These are phyloP conservation scores for Quillaja saponaria DNA, from an alignment of 306 rosid genomes.

Conservation along the genomic window DNA sequence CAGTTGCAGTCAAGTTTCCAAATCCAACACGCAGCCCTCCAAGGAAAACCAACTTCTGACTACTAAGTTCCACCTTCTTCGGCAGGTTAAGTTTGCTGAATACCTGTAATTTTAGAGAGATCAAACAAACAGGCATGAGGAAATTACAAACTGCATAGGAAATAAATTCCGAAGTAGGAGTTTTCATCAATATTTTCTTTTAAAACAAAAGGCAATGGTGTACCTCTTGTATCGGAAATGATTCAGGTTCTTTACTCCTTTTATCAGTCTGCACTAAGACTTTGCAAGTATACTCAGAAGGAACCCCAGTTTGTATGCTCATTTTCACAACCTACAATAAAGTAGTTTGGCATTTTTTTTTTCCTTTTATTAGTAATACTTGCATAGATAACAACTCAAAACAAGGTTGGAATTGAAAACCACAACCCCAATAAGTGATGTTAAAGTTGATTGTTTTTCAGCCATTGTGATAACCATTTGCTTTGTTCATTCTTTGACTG, in stretches of 20 bases:
- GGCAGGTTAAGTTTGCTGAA: conserved; percentile 31
- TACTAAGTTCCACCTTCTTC: conserved; percentile 29
- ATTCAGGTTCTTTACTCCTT: conserved; percentile 54
- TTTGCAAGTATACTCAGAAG: conserved; percentile 72
- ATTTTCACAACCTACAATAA: conserved; percentile 59
- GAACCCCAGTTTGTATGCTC: conserved; percentile 74
- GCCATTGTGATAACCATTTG: too few relatives aligned
- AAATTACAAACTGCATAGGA: conserved; percentile 13
- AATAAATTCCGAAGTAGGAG: conserved; percentile 7
- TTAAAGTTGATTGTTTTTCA: too few relatives aligned
- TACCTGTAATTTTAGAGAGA: conserved; percentile 4
- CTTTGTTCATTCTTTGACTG: too few relatives aligned
- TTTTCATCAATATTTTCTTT: not conserved
- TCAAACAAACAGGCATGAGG: conserved; percentile 6
- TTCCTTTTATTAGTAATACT: not conserved
- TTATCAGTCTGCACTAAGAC: conserved; percentile 41
- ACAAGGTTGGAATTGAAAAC: conserved; percentile 9
- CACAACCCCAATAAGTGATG: too few relatives aligned
- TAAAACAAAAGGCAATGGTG: conserved; percentile 6
- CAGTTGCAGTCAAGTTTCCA: conserved; percentile 71
- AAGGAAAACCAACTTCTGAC: conserved; percentile 46
- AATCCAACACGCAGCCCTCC: conserved; percentile 69
- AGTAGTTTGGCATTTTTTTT: conserved; percentile 18
- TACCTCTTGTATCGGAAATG: conserved; percentile 56
- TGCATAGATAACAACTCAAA: conserved; percentile 19